Evolutionary conservation across 176 grass and related monocot species (phyloP).

Genomic region (Coix lacrymajobi): DNA sequence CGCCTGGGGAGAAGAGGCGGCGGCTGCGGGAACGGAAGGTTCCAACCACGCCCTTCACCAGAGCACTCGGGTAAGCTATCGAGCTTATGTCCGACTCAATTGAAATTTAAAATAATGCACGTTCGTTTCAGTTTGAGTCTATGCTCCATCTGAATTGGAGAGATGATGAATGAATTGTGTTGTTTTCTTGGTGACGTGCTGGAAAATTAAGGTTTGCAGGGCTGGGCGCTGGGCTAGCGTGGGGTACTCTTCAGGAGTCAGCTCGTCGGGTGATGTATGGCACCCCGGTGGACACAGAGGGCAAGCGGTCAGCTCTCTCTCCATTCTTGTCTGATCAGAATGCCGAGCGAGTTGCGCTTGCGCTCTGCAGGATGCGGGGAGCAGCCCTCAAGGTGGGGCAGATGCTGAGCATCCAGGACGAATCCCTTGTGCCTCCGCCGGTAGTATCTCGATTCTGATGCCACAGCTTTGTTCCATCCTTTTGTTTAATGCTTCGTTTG

Average conservation of each 20-base stretch:
- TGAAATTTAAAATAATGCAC: background rate
- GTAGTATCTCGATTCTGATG: slow-evolving; percentile 35
- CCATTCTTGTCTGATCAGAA: slow-evolving; percentile 93
- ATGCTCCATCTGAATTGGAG: background rate
- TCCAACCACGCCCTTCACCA: slow-evolving; percentile 75
- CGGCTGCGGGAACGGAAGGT: slow-evolving; percentile 74
- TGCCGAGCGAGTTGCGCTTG: slow-evolving; percentile 84
- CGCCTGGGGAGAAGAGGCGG: slow-evolving; percentile 48
- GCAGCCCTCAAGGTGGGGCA: slow-evolving; percentile 89
- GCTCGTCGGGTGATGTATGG: slow-evolving; percentile 68
- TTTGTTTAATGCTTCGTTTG: background rate
- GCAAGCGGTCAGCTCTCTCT: slow-evolving; percentile 60
- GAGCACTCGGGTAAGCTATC: slow-evolving; percentile 78
- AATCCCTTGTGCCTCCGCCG: slow-evolving; percentile 81
- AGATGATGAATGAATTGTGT: slow-evolving; percentile 13
- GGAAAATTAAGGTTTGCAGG: slow-evolving; percentile 70
- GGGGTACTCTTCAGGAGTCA: slow-evolving; percentile 82
- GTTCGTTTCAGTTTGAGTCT: background rate
- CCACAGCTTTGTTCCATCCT: background rate
- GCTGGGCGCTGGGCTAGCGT: slow-evolving; percentile 72
- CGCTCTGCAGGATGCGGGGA: slow-evolving; percentile 85
- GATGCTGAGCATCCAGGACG: slow-evolving; percentile 97
- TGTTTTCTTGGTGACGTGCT: background rate
- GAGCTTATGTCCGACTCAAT: background rate
- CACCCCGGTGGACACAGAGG: slow-evolving; percentile 39